Percentiles rank a stretch among this genome's conserved stretches.
Conservation (phyloP, 495 filamentous ascomycete genomes). For the Tuber melanosporum region DNA sequence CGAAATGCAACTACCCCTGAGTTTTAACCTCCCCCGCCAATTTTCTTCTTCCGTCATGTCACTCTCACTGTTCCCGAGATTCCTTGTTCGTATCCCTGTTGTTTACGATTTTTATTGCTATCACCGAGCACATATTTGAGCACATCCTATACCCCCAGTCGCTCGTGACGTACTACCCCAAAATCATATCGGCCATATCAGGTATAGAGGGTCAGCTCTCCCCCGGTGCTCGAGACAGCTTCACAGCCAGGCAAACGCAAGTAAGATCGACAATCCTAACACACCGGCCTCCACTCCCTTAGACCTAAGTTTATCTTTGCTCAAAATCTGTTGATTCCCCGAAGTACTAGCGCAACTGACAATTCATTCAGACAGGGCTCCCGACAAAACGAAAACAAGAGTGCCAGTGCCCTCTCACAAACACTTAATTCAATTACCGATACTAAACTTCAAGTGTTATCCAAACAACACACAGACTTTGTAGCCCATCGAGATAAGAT, state of each 20-base stretch:
- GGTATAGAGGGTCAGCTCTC: neutral
- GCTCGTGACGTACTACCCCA: neutral
- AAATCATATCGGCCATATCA: neutral
- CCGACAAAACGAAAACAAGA: neutral
- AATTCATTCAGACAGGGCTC: neutral
- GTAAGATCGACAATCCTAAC: neutral
- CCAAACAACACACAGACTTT: constrained; percentile 54
- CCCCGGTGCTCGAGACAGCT: neutral
- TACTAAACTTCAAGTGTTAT: constrained; percentile 58
- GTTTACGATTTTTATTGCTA: no score
- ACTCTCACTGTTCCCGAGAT: no score
- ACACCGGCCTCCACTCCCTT: neutral
- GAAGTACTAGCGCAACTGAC: neutral
- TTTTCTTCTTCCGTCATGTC: no score
- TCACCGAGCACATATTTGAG: no score
- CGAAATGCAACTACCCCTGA: no score
- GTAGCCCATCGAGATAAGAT: constrained; percentile 45
- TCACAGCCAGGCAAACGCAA: neutral
- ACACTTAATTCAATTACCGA: constrained; percentile 61
- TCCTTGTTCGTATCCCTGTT: no score
- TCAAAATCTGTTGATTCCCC: neutral
- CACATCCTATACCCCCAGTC: neutral
- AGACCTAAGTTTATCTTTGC: neutral
- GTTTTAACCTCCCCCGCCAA: no score
- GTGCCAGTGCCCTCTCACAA: constrained; percentile 49